Evolutionary conservation across 1,284 basidiomycete species (phyloP).

Genomic region (Irpex rosettiformis): DNA sequence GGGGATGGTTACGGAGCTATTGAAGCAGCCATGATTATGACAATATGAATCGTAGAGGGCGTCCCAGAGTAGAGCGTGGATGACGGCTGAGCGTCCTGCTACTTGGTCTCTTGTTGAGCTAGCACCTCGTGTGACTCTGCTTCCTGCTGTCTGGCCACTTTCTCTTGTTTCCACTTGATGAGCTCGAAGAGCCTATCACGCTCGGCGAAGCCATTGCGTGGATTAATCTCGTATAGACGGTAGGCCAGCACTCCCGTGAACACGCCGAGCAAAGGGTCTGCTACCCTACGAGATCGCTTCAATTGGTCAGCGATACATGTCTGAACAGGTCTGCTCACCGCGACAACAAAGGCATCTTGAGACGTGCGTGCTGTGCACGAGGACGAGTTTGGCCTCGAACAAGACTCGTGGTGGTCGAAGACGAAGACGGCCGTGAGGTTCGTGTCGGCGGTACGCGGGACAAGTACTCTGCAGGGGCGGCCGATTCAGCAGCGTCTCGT

Average conservation of each 20-base stretch:
- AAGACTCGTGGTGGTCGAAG: background rate
- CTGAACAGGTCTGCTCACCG: slow-evolving; percentile 17
- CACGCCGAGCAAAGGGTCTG: slow-evolving; percentile 76
- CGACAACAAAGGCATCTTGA: slow-evolving; percentile 15
- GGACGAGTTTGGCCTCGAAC: background rate
- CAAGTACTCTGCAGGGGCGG: background rate
- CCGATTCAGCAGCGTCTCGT: slow-evolving; percentile 6
- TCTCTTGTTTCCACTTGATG: slow-evolving; percentile 53
- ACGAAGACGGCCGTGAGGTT: background rate
- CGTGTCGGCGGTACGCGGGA: slow-evolving; percentile 16
- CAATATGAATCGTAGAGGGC: background rate
- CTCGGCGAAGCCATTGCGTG: slow-evolving; percentile 67
- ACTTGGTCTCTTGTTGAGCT: slow-evolving; percentile 9
- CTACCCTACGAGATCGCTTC: slow-evolving; percentile 33
- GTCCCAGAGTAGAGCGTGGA: background rate
- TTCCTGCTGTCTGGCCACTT: slow-evolving; percentile 25
- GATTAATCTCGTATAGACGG: slow-evolving; percentile 82
- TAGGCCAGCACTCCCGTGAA: slow-evolving; percentile 84
- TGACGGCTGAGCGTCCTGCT: no score
- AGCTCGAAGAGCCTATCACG: slow-evolving; percentile 64
- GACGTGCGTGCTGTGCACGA: background rate
- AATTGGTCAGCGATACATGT: background rate
- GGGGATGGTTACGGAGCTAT: slow-evolving; percentile 50
- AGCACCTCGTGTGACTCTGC: slow-evolving; percentile 8
- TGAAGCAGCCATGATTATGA: background rate